Evolutionary conservation across 2,329 filamentous ascomycete genomes (phyloP), one percentile per base, ranked within the genome.

Genomic region (Chrysoporthe cubensis): DNA sequence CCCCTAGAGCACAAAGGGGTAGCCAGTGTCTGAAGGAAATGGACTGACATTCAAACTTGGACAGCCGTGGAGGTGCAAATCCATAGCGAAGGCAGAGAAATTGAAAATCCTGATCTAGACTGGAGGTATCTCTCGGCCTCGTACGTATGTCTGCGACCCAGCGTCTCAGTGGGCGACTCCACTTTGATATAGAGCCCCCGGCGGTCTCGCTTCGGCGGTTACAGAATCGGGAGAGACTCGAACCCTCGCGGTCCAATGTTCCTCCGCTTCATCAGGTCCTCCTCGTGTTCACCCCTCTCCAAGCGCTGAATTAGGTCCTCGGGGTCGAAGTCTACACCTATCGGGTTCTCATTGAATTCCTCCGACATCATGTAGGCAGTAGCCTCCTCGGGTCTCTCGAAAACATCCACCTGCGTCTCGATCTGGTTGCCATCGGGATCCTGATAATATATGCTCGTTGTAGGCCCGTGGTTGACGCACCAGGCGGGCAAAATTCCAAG

Each of bases 361-460:
- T 74, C 58, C 0, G 71, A 67, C 16, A 7, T 54, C 81, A 86
- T 83, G 66, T 76, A 84, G 6, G 69, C 74, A 0, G 66, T 77
- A 0, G 79, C 78, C 42, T 81, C 80, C 32, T 78, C 76, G 0
- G 66, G 64, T 0, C 74, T 77, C 3, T 78, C 76, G 62, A 82
- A 81, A 60, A 79, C 80, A 65, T 83, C 80, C 3, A 83, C 79
- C 70, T 84, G 82, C 8, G 77, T 80, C 74, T 85, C 84, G 21
- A 85, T 62, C 70, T 75, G 69, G 71, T 84, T 85, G 11, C 82
- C 81, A 70, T 85, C 82, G 1, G 82, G 83, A 70, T 85, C 83
- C 11, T 71, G 69, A 71, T 85, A 85, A 72, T 85, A 85, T 26
- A 85, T 79, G 71, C 77, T 80, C 0, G 76, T 81, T 2, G 79